These are phyloP conservation scores for Wolfiporia cocos DNA, from an alignment of 1,284 basidiomycete species.

Conservation along the genomic window DNA sequence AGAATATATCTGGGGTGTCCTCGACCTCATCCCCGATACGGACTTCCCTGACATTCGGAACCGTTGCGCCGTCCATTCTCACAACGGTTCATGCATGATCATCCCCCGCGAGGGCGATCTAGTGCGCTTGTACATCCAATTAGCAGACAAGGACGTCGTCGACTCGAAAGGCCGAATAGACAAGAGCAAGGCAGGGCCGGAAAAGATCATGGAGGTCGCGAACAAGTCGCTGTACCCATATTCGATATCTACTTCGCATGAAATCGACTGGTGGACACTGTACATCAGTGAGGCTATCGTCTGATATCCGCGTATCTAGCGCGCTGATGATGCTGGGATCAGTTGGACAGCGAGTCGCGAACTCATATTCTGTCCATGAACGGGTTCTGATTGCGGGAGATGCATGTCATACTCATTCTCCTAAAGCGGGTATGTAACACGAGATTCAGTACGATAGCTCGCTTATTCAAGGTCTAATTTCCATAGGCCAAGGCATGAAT, in stretches of 20 bases:
- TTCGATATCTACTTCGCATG: constrained; percentile 48
- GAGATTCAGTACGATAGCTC: background rate
- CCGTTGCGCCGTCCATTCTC: constrained; percentile 54
- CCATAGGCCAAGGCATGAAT: constrained; percentile 63
- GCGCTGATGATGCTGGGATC: background rate
- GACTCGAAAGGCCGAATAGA: constrained; percentile 56
- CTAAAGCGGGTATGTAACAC: background rate
- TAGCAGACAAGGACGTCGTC: constrained; percentile 45
- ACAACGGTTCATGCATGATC: constrained; percentile 55
- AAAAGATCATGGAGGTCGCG: constrained; percentile 61
- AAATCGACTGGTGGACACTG: constrained; percentile 77
- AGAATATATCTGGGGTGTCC: constrained; percentile 77
- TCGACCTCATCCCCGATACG: constrained; percentile 65
- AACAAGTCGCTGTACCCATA: constrained; percentile 67
- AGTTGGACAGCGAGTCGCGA: constrained; percentile 76
- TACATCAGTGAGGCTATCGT: constrained; percentile 43
- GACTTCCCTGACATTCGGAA: constrained; percentile 83
- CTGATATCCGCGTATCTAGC: background rate
- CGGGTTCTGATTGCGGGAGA: constrained; percentile 59
- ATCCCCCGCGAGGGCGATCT: constrained; percentile 73
- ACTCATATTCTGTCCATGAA: constrained; percentile 57
- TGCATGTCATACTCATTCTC: constrained; percentile 1
- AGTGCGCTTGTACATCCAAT: constrained; percentile 73
- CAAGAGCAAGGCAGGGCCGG: constrained; percentile 51
- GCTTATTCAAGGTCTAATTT: constrained; percentile 15